Base-by-base conservation (phyloP, 2,329 filamentous ascomycete genomes). In the Colletotrichum simmondsii region DNA sequence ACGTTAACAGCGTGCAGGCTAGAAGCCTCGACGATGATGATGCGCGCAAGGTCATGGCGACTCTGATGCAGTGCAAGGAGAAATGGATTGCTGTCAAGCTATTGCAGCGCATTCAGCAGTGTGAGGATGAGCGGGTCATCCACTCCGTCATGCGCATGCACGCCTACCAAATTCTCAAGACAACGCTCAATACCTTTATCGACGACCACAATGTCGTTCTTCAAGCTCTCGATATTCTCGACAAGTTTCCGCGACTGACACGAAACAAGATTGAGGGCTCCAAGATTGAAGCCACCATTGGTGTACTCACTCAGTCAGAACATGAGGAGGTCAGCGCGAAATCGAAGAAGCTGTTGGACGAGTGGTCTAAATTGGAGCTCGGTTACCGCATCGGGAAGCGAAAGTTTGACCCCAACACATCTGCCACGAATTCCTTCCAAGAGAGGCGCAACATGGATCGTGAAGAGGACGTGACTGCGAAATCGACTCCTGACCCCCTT, bases 51-150 rank as follows among this genome's bases (percentile, higher is more conserved):
- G 95, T 98, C 82, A 98, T 98, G 95, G 95, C 96, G 28, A 93
- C 95, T 65, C 90, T 99, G 72, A 95, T 98, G 91, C 96, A 98
- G 82, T 98, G 95, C 88, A 97, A 98, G 83, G 97, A 99, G 87
- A 98, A 98, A 83, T 99, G 97, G 97, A 98, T 99, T 82, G 95
- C 94, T 3, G 95, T 98, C 83, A 98, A 98, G 84, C 87, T 99
- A 69, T 90, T 99, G 72, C 90, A 92, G 76, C 95, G 97, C 65
- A 95, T 99, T 74, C 94, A 98, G 82, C 89, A 90, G 53, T 95
- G 93, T 80, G 90, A 96, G 61, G 95, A 98, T 77, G 95, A 98
- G 79, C 92, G 92, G 75, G 94, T 98, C 68, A 91, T 94, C 73
- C 94, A 97, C 82, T 92, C 93, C 65, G 95, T 98, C 52, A 94